Conservation (phyloP, 176 grass and related monocot genomes). For the Musa itinerans region DNA sequence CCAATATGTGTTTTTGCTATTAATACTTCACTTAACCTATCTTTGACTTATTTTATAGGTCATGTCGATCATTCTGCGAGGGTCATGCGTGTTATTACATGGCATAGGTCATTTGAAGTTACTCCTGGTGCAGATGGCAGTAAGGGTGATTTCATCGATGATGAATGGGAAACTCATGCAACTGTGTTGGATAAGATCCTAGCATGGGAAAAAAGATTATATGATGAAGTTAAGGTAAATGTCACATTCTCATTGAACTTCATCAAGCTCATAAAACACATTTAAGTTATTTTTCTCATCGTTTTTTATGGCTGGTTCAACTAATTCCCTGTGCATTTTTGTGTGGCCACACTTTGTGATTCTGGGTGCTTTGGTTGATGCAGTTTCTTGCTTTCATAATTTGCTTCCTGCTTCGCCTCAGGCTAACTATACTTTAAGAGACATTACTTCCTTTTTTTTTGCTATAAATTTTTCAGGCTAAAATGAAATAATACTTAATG, state of each 20-base stretch:
- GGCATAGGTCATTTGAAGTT: slow-evolving; percentile 93
- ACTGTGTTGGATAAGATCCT: slow-evolving; percentile 93
- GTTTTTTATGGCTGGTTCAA: background rate
- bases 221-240: slow-evolving; percentile 97
- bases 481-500: no score
- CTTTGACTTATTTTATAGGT: slow-evolving; percentile 39
- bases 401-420: background rate
- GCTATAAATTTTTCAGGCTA: no score
- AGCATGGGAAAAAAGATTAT: slow-evolving; percentile 98
- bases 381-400: background rate
- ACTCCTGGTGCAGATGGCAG: slow-evolving; percentile 67
- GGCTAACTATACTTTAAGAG: background rate
- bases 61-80: slow-evolving; percentile 94
- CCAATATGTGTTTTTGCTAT: slow-evolving; percentile 2
- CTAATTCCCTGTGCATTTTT: background rate
- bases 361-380: background rate
- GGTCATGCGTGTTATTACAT: slow-evolving; percentile 99
- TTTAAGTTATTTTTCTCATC: background rate
- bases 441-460: background rate
- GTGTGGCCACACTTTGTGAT: background rate
- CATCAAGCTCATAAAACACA: background rate
- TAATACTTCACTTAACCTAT: slow-evolving; percentile 11
- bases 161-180: slow-evolving; percentile 82
- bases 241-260: slow-evolving; percentile 1
- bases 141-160: slow-evolving; percentile 85